Evolutionary conservation across 306 rosid genomes (phyloP), one percentile per base, ranked within the genome.

Genomic region (Nissolia schottii): DNA sequence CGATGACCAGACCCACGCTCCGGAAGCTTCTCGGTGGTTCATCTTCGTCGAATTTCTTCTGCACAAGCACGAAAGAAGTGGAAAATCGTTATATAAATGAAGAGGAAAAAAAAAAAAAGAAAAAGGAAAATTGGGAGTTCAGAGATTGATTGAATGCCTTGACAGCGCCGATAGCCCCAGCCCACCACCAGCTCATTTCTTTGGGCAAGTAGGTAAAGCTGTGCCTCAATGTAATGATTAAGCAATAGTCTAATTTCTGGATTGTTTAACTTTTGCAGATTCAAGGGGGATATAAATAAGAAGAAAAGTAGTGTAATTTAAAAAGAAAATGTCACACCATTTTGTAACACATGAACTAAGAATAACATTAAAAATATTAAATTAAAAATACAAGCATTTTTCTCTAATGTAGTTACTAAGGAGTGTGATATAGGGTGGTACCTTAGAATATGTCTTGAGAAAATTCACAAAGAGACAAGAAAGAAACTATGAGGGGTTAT

Each of bases 1-100:
- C 94, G 50, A 90, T 64, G 11, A 90, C 76, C 1, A 90, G 57
- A 0, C 82, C 96, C 7, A 86, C 94, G 72, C 86, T 85, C 73
- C 67, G 56, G 74, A 63, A 72, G 67, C 19, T 54, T 74, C 65
- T 70, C 0, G 82, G 88, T 2, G 64, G 19, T 16, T 86, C 96
- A 1, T 84, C 90, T 38, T 84, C 94, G 0, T 61, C 92, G 0
- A 67, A n/a, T 62, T 81, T 88, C 70, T 83, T 86, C 91, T 87
- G 87, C 74, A 64, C 3, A 59, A 75, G 1, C 19, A 4, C 18
- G 7, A 48, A 55, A 19, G 0, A 14, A 31, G 32, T 0, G 7
- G 18, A 35, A 7, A 28, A 56, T 34, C 1, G 1, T 12, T 3
- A 28, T 10, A n/a, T 14, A 8, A 1, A 2, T 53, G 13, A 10